These are phyloP conservation scores for Grammothele lineata DNA, from an alignment of 768 basidiomycete species.

Conservation along the genomic window DNA sequence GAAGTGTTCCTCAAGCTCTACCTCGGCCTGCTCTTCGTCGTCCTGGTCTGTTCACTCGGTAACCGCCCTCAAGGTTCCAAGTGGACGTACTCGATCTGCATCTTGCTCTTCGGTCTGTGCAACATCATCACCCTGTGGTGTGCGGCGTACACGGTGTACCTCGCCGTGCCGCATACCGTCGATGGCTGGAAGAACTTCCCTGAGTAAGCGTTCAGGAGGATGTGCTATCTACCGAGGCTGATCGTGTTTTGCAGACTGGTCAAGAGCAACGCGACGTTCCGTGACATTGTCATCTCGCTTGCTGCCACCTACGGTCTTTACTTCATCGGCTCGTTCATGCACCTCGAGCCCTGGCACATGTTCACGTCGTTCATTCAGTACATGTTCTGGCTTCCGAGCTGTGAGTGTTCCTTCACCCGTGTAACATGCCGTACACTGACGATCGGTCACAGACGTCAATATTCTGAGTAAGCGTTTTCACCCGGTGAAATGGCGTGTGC, in stretches of 20 bases:
- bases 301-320: conserved; percentile 79
- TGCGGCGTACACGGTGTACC: conserved; percentile 86
- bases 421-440: too few species aligned
- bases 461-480: conserved; percentile 63
- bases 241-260: conserved; percentile 47
- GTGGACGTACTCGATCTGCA: conserved; percentile 75
- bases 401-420: conserved; percentile 33
- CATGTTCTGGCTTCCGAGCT: conserved; percentile 81
- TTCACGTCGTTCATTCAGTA: conserved; percentile 91
- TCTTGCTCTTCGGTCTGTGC: conserved; percentile 75
- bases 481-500: too few species aligned
- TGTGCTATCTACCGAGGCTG: too few species aligned
- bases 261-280: conserved; percentile 61
- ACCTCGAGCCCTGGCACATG: conserved; percentile 96
- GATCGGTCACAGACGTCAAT: conserved; percentile 56
- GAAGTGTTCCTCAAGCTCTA: conserved; percentile 81
- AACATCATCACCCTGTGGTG: conserved; percentile 83
- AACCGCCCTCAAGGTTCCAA: conserved; percentile 92
- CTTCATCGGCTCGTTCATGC: conserved; percentile 81
- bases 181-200: conserved; percentile 72
- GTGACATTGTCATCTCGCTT: conserved; percentile 81
- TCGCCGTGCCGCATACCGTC: conserved; percentile 72
- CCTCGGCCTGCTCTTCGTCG: conserved; percentile 78
- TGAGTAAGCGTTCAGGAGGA: conserved; percentile 57
- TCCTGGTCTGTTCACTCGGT: conserved; percentile 83